Conservation (phyloP, 108 stramenopile genomes). For the Ochromonas danica region DNA sequence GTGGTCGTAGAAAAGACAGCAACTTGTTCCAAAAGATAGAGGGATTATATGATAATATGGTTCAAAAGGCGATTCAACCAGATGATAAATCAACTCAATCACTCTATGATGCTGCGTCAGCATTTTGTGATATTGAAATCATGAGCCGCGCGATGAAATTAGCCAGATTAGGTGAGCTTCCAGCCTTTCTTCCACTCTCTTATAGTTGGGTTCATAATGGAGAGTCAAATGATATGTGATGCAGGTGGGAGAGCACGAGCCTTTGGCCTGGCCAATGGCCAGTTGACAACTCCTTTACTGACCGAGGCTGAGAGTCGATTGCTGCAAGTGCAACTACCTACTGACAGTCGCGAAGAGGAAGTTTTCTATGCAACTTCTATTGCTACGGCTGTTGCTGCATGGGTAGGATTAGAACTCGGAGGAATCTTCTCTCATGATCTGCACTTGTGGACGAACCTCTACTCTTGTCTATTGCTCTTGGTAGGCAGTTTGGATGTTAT, state of each 20-base stretch:
- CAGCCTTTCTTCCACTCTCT: too few relatives aligned
- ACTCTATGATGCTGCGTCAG: neutral
- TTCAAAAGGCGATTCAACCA: neutral
- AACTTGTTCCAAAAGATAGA: neutral
- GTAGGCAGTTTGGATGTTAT: constrained; percentile 44
- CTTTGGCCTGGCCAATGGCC: neutral
- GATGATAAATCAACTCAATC: neutral
- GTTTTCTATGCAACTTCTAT: neutral
- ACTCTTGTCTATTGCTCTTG: neutral
- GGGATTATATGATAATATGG: neutral
- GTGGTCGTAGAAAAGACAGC: neutral
- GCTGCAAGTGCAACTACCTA: neutral
- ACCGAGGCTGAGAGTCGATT: neutral
- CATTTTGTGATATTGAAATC: neutral
- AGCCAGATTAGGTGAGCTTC: neutral
- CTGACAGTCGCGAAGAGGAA: neutral
- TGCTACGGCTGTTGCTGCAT: neutral
- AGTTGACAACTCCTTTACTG: neutral
- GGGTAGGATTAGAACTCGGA: neutral
- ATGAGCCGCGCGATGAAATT: neutral
- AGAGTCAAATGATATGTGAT: too few relatives aligned
- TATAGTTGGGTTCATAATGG: too few relatives aligned
- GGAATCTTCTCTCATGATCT: neutral
- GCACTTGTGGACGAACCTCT: neutral
- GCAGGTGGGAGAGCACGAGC: neutral